Percentiles rank a stretch among this genome's conserved stretches.
These are phyloP conservation scores for Suillus bovinus DNA, from an alignment of 768 basidiomycete genomes.

Conservation along the genomic window DNA sequence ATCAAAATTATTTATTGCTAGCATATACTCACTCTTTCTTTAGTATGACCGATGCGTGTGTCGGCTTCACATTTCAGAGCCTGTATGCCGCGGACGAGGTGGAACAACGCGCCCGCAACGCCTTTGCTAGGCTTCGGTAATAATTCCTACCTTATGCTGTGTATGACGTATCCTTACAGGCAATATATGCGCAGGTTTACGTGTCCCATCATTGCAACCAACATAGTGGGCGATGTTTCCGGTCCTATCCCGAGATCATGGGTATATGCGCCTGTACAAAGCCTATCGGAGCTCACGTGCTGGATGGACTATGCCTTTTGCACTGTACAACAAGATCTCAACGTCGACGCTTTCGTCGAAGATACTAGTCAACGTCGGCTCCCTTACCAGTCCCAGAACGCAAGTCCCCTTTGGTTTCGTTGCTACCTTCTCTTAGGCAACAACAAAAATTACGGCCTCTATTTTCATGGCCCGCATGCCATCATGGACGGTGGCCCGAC, in stretches of 20 bases:
- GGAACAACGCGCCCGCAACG: conserved; percentile 8
- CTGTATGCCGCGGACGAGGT: conserved; percentile 4
- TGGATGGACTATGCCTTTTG: conserved; percentile 25
- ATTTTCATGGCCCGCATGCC: conserved; percentile 23
- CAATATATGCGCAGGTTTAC: conserved; percentile 6
- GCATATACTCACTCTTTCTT: not conserved
- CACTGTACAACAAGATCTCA: conserved; percentile 18
- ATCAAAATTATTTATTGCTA: not conserved
- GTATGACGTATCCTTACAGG: not conserved
- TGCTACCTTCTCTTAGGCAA: conserved; percentile 17
- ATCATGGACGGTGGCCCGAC: conserved; percentile 26
- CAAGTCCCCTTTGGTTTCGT: conserved; percentile 8
- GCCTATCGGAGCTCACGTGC: conserved; percentile 16
- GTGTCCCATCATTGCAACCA: conserved; percentile 16
- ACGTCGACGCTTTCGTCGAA: conserved; percentile 19
- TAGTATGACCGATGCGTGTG: conserved; percentile 11
- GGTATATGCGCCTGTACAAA: conserved; percentile 22
- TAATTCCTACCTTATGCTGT: not conserved
- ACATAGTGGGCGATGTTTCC: conserved; percentile 6
- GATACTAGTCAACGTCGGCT: conserved; percentile 13
- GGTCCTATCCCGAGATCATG: conserved; percentile 8
- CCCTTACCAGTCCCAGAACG: conserved; percentile 16
- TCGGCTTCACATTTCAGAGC: conserved; percentile 15
- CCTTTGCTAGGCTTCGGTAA: conserved; percentile 17
- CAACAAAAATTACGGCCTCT: conserved; percentile 21